Evolutionary conservation across 495 filamentous ascomycete species (phyloP).

Genomic region (Trichoderma reesei): DNA sequence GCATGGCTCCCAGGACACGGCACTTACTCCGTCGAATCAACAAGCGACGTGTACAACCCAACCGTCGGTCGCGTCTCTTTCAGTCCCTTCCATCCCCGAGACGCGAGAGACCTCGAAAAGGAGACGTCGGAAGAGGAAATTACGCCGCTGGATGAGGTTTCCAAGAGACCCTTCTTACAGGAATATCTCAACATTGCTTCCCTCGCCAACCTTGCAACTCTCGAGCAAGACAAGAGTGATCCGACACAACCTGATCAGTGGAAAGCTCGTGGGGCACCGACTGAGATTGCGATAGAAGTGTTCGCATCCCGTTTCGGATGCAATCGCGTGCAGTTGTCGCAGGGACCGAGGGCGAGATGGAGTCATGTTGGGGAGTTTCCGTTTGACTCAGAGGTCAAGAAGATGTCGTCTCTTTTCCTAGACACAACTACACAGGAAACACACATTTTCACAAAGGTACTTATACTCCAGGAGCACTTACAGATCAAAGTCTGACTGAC

Average conservation of each 20-base stretch:
- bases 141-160: background rate
- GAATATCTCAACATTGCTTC: background rate
- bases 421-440: conserved; percentile 28
- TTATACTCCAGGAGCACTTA: background rate
- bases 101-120: conserved; percentile 55
- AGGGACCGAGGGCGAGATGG: conserved; percentile 44
- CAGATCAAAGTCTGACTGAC: background rate
- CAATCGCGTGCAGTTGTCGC: conserved; percentile 42
- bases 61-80: conserved; percentile 10
- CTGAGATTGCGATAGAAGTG: conserved; percentile 62
- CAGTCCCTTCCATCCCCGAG: conserved; percentile 27
- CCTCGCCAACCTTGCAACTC: background rate
- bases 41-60: conserved; percentile 22
- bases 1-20: conserved; percentile 46
- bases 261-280: conserved; percentile 57
- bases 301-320: conserved; percentile 54
- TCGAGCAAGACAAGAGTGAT: background rate
- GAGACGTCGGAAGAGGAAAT: conserved; percentile 30
- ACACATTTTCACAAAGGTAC: conserved; percentile 48
- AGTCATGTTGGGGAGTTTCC: conserved; percentile 51
- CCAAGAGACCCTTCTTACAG: conserved; percentile 29
- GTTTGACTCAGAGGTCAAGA: conserved; percentile 61
- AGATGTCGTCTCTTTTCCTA: conserved; percentile 56
- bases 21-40: conserved; percentile 48
- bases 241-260: conserved; percentile 32